Conservation (phyloP, 768 basidiomycete genomes). For the Podaxis sp. region DNA sequence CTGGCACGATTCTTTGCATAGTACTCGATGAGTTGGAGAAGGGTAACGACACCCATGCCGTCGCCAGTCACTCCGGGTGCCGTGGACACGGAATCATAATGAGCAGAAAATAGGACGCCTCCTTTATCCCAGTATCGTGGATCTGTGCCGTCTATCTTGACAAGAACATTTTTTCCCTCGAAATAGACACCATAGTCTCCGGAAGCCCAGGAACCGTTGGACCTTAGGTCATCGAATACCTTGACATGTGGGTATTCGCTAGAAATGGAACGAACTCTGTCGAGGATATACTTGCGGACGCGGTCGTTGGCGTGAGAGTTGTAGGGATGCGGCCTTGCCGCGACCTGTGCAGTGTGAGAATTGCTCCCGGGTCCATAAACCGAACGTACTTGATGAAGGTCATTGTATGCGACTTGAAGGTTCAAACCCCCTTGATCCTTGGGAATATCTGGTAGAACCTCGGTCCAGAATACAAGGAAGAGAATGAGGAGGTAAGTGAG, state of each 20-base stretch:
- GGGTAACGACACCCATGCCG: conserved; percentile 68
- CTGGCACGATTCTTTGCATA: conserved; percentile 47
- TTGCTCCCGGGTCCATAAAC: neutral
- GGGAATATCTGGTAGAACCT: conserved; percentile 13
- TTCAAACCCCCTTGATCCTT: conserved; percentile 15
- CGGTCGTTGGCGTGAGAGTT: conserved; percentile 76
- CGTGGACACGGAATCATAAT: conserved; percentile 80
- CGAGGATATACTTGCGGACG: conserved; percentile 59
- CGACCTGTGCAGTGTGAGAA: conserved; percentile 41
- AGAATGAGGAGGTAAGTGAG: conserved; percentile 14
- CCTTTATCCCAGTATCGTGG: conserved; percentile 21
- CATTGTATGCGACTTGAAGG: conserved; percentile 14
- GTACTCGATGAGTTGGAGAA: conserved; percentile 64
- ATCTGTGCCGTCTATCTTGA: conserved; percentile 41
- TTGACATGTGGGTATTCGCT: conserved; percentile 44
- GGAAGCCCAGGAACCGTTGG: conserved; percentile 50
- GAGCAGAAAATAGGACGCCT: conserved; percentile 74
- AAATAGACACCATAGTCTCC: conserved; percentile 44
- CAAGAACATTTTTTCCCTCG: conserved; percentile 69
- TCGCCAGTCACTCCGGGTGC: conserved; percentile 77
- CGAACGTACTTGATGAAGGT: conserved; percentile 18
- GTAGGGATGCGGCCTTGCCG: conserved; percentile 72
- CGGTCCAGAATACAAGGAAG: conserved; percentile 17
- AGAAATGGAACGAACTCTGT: conserved; percentile 49
- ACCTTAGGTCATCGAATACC: conserved; percentile 31